phyloP scores from a whole-genome alignment of 192 early-diverging fungal genomes.

The Gaertneriomyces sp. region DNA sequence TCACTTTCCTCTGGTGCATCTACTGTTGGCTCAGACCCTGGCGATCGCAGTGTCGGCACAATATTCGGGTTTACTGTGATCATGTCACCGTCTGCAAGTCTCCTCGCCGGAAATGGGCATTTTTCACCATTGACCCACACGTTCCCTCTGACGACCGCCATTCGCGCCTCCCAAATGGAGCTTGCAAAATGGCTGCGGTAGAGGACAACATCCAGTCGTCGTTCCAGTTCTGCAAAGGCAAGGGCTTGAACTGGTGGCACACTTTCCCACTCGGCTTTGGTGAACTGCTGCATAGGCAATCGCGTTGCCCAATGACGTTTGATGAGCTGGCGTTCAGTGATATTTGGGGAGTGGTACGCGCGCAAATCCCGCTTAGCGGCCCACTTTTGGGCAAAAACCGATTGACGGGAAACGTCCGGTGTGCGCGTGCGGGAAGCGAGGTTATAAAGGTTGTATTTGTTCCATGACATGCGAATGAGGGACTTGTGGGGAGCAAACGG shows the following conservation, averaged over 20 bases:
- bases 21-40: background rate
- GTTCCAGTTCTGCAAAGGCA: conserved; percentile 84
- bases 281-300: conserved; percentile 38
- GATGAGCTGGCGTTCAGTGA: conserved; percentile 75
- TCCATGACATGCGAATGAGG: conserved; percentile 93
- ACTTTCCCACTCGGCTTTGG: conserved; percentile 32
- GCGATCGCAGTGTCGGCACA: conserved; percentile 45
- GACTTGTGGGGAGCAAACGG: conserved; percentile 43
- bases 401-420: conserved; percentile 42
- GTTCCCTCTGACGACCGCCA: conserved; percentile 77
- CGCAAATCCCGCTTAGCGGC: conserved; percentile 86
- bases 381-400: conserved; percentile 93
- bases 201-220: conserved; percentile 88
- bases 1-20: too few relatives aligned
- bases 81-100: conserved; percentile 86
- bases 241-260: conserved; percentile 56
- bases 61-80: conserved; percentile 74
- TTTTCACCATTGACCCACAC: conserved; percentile 89
- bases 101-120: conserved; percentile 73
- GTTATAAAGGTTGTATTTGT: conserved; percentile 87
- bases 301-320: conserved; percentile 38
- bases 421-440: conserved; percentile 54
- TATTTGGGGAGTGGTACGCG: conserved; percentile 89
- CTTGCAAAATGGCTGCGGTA: conserved; percentile 89
- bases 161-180: conserved; percentile 80